Conservation (phyloP, 192 early-diverging fungal genomes). For the Phlyctochytrium bullatum region DNA sequence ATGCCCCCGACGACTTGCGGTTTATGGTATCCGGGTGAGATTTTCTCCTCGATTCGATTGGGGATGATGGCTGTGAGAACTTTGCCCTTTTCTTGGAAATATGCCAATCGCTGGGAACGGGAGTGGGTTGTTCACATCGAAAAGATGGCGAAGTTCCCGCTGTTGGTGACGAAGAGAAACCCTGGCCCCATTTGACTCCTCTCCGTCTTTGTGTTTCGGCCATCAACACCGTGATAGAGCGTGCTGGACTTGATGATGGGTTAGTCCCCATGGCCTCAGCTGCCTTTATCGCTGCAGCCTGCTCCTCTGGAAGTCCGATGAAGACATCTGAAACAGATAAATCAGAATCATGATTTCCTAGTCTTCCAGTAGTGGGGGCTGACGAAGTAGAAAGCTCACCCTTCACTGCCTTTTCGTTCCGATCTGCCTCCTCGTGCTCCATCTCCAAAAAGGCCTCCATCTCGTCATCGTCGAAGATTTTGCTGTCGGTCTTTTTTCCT, state of each 20-base stretch:
- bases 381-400: not conserved
- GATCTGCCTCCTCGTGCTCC: constrained; percentile 4
- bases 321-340: too few species aligned
- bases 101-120: constrained; percentile 21
- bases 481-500: not conserved
- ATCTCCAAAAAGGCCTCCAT: constrained; percentile 13
- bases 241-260: too few species aligned
- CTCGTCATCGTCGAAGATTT: constrained; percentile 9
- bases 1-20: too few species aligned
- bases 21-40: too few species aligned
- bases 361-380: not conserved
- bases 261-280: too few species aligned
- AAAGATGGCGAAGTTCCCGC: constrained; percentile 31
- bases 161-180: constrained; percentile 32
- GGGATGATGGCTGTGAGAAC: not conserved
- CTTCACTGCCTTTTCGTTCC: not conserved
- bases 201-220: too few species aligned
- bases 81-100: not conserved
- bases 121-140: constrained; percentile 21
- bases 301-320: too few species aligned
- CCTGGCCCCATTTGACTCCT: not conserved
- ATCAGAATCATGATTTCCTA: too few species aligned
- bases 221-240: too few species aligned
- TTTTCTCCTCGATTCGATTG: too few species aligned
- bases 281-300: too few species aligned